Base-by-base conservation (phyloP, 441 rosid species). In the Croton setiger region DNA sequence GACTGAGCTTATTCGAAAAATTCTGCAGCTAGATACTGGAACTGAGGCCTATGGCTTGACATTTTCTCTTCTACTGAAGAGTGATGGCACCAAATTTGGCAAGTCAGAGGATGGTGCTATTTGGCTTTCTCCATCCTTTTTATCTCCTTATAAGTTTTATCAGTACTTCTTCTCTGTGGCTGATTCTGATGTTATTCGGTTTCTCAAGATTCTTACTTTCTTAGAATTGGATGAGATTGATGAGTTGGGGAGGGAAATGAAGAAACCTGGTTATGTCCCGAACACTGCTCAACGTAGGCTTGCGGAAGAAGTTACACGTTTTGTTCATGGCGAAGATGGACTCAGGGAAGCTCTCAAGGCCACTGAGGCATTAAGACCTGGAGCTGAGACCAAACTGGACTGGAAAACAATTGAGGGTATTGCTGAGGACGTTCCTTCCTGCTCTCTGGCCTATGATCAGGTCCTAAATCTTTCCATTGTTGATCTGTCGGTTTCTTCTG, bases 51-150 rank as follows among this genome's bases (percentile, higher is more conserved):
- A 84, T 66, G 99, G 99, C 7, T 74, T 94, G 81, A 94, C 98
- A 39, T 94, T 94, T 75, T 97, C 97, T 64, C 96, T 94, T 63
- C 68, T 94, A 12, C 62, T 94, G 78, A 92, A 92, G 82, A 88
- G 87, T 59, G 98, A 94, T 8, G 99, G 98, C 13, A 87, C 93
- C 4, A 94, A 94, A 69, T 94, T 92, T 27, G 98, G 99, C 18
- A 94, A 94, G 67, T 94, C 99, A 0, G 99, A 94, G 82, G 98
- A 90, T 60, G 99, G 98, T 64, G 99, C 99, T 35, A 81, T 94
- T 73, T 94, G 99, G 99, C 82, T 94, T 9, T 85, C 93, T 0
- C 87, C 96, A 1, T 72, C 88, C 0, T 77, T 86, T 84, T 49
- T 93, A 52, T 94, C 98, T 7, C 93, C 98, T 7, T 94, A 90